Percentiles rank a stretch among this genome's conserved stretches.
Evolutionary conservation across 805 yeast species (phyloP).

Genomic region (Ascoidea tarda): DNA sequence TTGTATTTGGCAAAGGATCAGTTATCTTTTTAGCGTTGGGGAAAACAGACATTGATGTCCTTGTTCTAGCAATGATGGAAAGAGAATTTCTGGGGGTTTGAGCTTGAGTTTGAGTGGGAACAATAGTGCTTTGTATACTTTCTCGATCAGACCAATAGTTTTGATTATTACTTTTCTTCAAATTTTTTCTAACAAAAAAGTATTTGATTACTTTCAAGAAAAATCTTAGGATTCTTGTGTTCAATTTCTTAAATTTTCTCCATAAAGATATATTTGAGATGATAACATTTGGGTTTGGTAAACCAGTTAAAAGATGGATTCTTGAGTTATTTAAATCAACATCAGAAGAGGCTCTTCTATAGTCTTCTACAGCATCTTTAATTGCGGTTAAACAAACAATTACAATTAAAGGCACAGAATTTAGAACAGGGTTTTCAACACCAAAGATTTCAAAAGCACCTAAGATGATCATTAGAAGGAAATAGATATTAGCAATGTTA

Average conservation of each 20-base stretch:
- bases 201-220: slow-evolving; percentile 1
- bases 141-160: slow-evolving; percentile 16
- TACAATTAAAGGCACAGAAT: slow-evolving; percentile 71
- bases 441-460: slow-evolving; percentile 63
- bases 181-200: slow-evolving; percentile 5
- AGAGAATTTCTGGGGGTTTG: background rate
- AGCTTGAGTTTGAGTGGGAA: background rate
- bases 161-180: background rate
- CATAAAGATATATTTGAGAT: slow-evolving; percentile 42
- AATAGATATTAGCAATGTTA: slow-evolving; percentile 47
- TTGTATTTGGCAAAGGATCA: slow-evolving; percentile 16
- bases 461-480: slow-evolving; percentile 37
- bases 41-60: slow-evolving; percentile 4
- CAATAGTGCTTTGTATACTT: slow-evolving; percentile 3
- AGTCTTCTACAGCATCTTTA: slow-evolving; percentile 71
- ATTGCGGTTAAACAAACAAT: slow-evolving; percentile 62
- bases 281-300: slow-evolving; percentile 43
- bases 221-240: slow-evolving; percentile 20
- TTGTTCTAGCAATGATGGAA: background rate
- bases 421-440: slow-evolving; percentile 55
- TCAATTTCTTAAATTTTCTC: slow-evolving; percentile 54
- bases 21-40: slow-evolving; percentile 9
- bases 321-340: slow-evolving; percentile 54
- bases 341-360: slow-evolving; percentile 49
- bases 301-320: slow-evolving; percentile 39